Conservation (phyloP, 805 yeast species). For the Monosporozyma servazzii region DNA sequence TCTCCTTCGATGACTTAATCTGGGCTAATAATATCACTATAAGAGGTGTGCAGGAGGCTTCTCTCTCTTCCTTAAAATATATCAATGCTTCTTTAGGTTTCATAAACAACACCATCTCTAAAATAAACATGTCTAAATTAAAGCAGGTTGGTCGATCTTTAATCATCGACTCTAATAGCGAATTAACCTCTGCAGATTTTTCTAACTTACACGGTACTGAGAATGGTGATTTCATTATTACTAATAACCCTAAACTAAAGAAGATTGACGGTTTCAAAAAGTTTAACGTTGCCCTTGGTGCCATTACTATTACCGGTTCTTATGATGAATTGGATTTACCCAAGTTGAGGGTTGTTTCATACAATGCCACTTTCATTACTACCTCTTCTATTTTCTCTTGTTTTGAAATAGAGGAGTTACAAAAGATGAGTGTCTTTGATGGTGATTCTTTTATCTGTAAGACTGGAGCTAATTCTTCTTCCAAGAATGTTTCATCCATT, state of each 20-base stretch:
- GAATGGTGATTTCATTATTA: constrained; percentile 91
- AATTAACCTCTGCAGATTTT: constrained; percentile 61
- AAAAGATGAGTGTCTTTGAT: constrained; percentile 72
- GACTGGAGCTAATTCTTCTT: constrained; percentile 47
- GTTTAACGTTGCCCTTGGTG: constrained; percentile 76
- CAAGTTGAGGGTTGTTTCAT: constrained; percentile 67
- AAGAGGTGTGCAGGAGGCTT: constrained; percentile 68
- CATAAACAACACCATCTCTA: constrained; percentile 58
- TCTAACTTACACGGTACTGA: constrained; percentile 59
- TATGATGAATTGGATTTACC: constrained; percentile 73
- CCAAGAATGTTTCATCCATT: constrained; percentile 30
- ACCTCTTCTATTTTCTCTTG: constrained; percentile 69
- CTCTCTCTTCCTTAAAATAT: constrained; percentile 54
- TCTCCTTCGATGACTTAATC: constrained; percentile 55
- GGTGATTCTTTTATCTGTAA: constrained; percentile 81
- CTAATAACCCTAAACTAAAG: constrained; percentile 70
- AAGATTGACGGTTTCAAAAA: constrained; percentile 64
- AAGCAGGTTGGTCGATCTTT: constrained; percentile 70
- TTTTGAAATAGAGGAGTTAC: constrained; percentile 58
- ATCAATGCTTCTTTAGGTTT: constrained; percentile 81
- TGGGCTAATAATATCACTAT: constrained; percentile 87
- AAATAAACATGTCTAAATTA: constrained; percentile 47
- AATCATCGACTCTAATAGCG: constrained; percentile 62
- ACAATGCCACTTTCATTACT: constrained; percentile 83
- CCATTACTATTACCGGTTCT: constrained; percentile 71